These are phyloP conservation scores for Musa beccarii DNA, from an alignment of 176 grass and related monocot species.

Conservation along the genomic window DNA sequence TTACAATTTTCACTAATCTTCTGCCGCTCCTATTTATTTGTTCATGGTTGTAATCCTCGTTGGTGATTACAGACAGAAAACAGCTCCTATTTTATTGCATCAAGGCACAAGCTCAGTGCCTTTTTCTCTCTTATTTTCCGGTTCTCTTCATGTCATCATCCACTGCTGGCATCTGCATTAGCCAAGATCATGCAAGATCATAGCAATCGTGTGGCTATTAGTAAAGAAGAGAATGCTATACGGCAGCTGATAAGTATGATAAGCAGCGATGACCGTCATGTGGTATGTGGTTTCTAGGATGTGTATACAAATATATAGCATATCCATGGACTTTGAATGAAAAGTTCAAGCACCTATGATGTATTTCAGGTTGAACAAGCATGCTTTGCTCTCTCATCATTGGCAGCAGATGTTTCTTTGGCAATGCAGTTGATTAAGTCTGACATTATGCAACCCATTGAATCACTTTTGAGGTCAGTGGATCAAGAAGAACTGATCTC, in stretches of 20 bases:
- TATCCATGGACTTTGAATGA: slow-evolving; percentile 8
- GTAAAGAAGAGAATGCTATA: slow-evolving; percentile 93
- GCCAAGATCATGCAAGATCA: slow-evolving; percentile 93
- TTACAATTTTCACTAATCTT: slow-evolving; percentile 18
- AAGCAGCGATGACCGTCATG: slow-evolving; percentile 87
- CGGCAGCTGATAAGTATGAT: slow-evolving; percentile 95
- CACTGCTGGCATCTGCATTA: slow-evolving; percentile 86
- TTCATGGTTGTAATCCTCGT: slow-evolving; percentile 6
- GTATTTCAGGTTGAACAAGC: slow-evolving; percentile 83
- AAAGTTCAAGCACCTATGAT: slow-evolving; percentile 1
- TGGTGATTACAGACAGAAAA: slow-evolving; percentile 83
- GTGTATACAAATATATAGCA: slow-evolving; percentile 3
- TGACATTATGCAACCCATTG: slow-evolving; percentile 90
- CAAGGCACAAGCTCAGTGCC: slow-evolving; percentile 90
- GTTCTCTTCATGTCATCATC: slow-evolving; percentile 97
- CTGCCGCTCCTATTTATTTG: slow-evolving; percentile 18
- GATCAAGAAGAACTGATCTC: slow-evolving; percentile 88
- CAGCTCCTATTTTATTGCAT: slow-evolving; percentile 70
- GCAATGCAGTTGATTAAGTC: slow-evolving; percentile 83
- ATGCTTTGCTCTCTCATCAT: slow-evolving; percentile 72
- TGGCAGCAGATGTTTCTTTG: slow-evolving; percentile 70
- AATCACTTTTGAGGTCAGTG: slow-evolving; percentile 74
- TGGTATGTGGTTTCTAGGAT: slow-evolving; percentile 40
- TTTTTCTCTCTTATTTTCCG: slow-evolving; percentile 98
- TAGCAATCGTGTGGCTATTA: slow-evolving; percentile 70